Percentiles rank a stretch among this genome's conserved stretches.
These are phyloP conservation scores for Liquidambar formosana DNA, from an alignment of 164 flowering plant species.

Conservation along the genomic window DNA sequence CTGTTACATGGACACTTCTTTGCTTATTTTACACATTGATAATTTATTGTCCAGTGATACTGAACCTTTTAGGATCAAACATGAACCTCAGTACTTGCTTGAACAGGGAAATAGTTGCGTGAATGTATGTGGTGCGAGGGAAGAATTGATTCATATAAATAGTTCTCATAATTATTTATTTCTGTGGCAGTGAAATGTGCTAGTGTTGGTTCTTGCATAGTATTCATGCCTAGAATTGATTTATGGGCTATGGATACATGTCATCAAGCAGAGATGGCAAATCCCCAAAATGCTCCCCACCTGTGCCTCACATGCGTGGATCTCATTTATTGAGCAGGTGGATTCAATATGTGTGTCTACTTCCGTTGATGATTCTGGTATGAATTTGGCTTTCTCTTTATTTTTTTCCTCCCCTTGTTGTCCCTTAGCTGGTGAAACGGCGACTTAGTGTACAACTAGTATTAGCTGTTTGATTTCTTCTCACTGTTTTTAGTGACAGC, in stretches of 20 bases:
- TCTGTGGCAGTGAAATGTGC: slow-evolving; percentile 72
- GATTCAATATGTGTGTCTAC: slow-evolving; percentile 57
- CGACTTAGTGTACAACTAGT: neutral
- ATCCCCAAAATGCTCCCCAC: slow-evolving; percentile 16
- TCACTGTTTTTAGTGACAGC: neutral
- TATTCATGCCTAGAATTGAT: slow-evolving; percentile 92
- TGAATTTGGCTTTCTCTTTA: slow-evolving; percentile 4
- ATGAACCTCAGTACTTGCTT: neutral
- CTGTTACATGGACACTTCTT: neutral
- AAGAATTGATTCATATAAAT: neutral
- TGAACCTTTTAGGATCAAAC: neutral
- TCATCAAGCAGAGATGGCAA: slow-evolving; percentile 21
- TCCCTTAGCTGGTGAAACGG: neutral
- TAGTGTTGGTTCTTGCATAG: slow-evolving; percentile 45
- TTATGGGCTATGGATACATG: slow-evolving; percentile 75
- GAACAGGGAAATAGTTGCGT: neutral
- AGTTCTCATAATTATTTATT: slow-evolving; percentile 4
- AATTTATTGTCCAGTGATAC: neutral
- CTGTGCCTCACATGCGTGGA: slow-evolving; percentile 61
- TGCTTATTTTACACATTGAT: neutral
- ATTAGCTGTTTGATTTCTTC: neutral
- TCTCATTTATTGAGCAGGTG: slow-evolving; percentile 78
- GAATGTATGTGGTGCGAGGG: neutral
- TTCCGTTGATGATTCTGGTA: slow-evolving; percentile 86
- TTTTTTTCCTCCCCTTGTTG: slow-evolving; percentile 1